phyloP scores from a whole-genome alignment of 768 basidiomycete genomes.

The Hygrocybe punicea region DNA sequence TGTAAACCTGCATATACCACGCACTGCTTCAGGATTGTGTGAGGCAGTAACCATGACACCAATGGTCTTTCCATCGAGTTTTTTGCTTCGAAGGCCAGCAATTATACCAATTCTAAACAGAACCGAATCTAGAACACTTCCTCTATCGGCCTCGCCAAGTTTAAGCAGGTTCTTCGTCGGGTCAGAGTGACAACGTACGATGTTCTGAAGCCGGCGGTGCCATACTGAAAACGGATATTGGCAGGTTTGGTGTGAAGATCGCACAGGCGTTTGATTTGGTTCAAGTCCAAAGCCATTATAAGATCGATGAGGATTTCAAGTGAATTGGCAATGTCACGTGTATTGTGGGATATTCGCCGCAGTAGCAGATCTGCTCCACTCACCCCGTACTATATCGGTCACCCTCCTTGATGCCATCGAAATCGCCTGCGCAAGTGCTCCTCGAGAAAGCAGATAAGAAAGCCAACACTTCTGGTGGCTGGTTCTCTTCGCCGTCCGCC shows the following conservation, averaged over 20 bases:
- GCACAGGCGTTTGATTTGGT: slow-evolving; percentile 47
- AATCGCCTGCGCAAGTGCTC: slow-evolving; percentile 71
- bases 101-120: slow-evolving; percentile 90
- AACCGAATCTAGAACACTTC: slow-evolving; percentile 75
- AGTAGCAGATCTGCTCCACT: too few relatives aligned
- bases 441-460: slow-evolving; percentile 94
- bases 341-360: slow-evolving; percentile 10
- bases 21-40: slow-evolving; percentile 96
- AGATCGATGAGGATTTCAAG: background rate
- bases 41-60: slow-evolving; percentile 99
- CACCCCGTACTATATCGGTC: too few relatives aligned
- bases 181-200: slow-evolving; percentile 50
- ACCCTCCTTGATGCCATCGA: slow-evolving; percentile 63
- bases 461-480: slow-evolving; percentile 73
- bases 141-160: slow-evolving; percentile 43
- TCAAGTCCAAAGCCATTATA: slow-evolving; percentile 40
- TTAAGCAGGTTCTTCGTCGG: slow-evolving; percentile 10
- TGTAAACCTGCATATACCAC: slow-evolving; percentile 19
- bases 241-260: slow-evolving; percentile 71
- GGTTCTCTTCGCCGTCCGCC: slow-evolving; percentile 80
- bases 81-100: slow-evolving; percentile 87
- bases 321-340: background rate
- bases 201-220: slow-evolving; percentile 93
- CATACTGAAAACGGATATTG: slow-evolving; percentile 74
- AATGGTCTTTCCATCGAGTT: slow-evolving; percentile 84